These are phyloP conservation scores for Lablab purpureus DNA, from an alignment of 306 rosid genomes.

Conservation along the genomic window DNA sequence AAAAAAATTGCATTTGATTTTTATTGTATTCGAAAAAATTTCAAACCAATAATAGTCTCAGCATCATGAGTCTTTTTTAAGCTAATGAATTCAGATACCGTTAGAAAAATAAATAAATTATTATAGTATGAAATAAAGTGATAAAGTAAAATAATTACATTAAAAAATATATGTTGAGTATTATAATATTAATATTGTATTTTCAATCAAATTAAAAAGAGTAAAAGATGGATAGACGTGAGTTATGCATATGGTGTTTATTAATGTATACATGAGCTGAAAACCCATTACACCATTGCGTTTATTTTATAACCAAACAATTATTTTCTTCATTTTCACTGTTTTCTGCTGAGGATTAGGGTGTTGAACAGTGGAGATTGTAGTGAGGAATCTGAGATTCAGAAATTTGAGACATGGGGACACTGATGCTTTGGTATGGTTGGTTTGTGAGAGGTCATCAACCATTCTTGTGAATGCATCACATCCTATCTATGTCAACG, in stretches of 20 bases:
- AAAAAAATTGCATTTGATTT: too few species aligned
- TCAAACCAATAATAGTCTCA: too few species aligned
- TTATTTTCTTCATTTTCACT: neutral
- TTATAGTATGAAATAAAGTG: too few species aligned
- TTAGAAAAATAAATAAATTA: too few species aligned
- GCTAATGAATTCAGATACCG: too few species aligned
- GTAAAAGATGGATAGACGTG: too few species aligned
- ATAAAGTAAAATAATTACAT: too few species aligned
- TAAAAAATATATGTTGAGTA: too few species aligned
- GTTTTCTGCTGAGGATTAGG: neutral
- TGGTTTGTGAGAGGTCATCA: slow-evolving; percentile 20
- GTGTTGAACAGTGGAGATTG: neutral
- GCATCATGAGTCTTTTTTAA: too few species aligned
- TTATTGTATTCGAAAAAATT: too few species aligned
- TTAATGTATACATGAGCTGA: neutral
- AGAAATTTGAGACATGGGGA: slow-evolving; percentile 1
- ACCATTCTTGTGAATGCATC: slow-evolving; percentile 10
- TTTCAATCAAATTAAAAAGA: neutral
- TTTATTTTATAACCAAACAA: neutral
- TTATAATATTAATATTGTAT: neutral
- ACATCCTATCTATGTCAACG: neutral
- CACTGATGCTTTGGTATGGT: neutral
- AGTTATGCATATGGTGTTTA: too few species aligned
- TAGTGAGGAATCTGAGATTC: slow-evolving; percentile 7
- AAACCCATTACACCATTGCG: neutral